phyloP scores from a whole-genome alignment of 2,329 filamentous ascomycete genomes.

The Zalaria sp. region DNA sequence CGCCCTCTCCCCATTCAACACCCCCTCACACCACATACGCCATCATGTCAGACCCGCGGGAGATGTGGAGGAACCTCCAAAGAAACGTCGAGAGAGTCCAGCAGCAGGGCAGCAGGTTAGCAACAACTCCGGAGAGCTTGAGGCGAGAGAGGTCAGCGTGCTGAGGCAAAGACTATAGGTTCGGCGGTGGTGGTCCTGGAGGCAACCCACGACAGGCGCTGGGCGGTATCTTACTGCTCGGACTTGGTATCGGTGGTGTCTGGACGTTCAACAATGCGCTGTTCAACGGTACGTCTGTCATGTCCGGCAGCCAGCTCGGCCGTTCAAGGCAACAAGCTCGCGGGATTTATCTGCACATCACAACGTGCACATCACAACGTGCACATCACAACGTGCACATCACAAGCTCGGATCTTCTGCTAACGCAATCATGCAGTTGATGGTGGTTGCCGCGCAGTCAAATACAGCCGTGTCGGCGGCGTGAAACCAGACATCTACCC shows the following conservation, averaged over 20 bases:
- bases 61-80: slow-evolving; percentile 53
- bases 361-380: too few species aligned
- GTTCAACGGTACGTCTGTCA: slow-evolving; percentile 44
- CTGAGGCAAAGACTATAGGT: slow-evolving; percentile 12
- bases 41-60: slow-evolving; percentile 40
- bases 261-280: slow-evolving; percentile 48
- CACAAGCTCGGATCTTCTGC: background rate
- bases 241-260: slow-evolving; percentile 37
- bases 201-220: slow-evolving; percentile 36
- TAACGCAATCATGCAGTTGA: slow-evolving; percentile 48
- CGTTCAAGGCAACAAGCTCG: background rate
- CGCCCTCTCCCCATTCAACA: background rate
- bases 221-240: slow-evolving; percentile 39
- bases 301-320: background rate
- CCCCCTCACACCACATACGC: slow-evolving; percentile 1
- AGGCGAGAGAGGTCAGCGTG: background rate
- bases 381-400: too few species aligned
- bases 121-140: slow-evolving; percentile 1
- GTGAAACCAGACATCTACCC: slow-evolving; percentile 92
- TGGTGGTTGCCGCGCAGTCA: slow-evolving; percentile 97
- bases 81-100: slow-evolving; percentile 37
- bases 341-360: too few species aligned
- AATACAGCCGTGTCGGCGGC: slow-evolving; percentile 79
- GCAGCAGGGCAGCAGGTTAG: slow-evolving; percentile 31
- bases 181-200: slow-evolving; percentile 35